These are phyloP conservation scores for Calophaca sinica DNA, from an alignment of 306 rosid species.

Conservation along the genomic window DNA sequence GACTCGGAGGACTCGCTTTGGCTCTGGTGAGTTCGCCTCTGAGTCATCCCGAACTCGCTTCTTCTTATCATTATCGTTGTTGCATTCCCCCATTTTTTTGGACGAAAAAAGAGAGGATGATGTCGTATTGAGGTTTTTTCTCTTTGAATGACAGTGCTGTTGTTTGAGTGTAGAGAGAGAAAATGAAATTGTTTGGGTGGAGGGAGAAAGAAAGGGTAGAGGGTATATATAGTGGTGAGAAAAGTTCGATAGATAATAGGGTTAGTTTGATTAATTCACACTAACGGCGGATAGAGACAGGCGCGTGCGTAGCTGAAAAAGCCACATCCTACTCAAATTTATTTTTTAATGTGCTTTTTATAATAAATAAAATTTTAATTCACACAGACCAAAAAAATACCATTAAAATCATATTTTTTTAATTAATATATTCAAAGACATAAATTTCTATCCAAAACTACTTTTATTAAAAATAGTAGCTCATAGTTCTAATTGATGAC, in stretches of 20 bases:
- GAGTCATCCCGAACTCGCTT: constrained; percentile 50
- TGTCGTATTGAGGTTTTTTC: too few relatives aligned
- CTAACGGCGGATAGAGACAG: constrained; percentile 53
- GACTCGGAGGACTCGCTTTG: constrained; percentile 40
- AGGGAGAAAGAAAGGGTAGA: constrained; percentile 30
- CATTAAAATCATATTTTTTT: too few relatives aligned
- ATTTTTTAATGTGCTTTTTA: too few relatives aligned
- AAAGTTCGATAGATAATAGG: constrained; percentile 37
- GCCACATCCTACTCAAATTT: constrained; percentile 3
- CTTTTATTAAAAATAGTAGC: too few relatives aligned
- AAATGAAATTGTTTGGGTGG: constrained; percentile 34
- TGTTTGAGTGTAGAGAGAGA: constrained; percentile 42
- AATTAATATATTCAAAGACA: too few relatives aligned
- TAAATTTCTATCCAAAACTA: too few relatives aligned
- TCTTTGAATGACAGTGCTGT: neutral
- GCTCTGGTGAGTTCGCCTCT: constrained; percentile 21
- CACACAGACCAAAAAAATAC: too few relatives aligned
- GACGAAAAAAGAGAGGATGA: neutral
- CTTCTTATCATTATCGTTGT: neutral
- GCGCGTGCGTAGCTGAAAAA: constrained; percentile 64
- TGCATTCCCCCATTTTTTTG: constrained; percentile 25
- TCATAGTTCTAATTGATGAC: too few relatives aligned
- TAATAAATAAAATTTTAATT: too few relatives aligned
- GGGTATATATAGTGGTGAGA: constrained; percentile 52
- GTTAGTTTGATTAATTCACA: constrained; percentile 36